Evolutionary conservation across 441 rosid genomes (phyloP).

Genomic region (Dalechampia spathulata): DNA sequence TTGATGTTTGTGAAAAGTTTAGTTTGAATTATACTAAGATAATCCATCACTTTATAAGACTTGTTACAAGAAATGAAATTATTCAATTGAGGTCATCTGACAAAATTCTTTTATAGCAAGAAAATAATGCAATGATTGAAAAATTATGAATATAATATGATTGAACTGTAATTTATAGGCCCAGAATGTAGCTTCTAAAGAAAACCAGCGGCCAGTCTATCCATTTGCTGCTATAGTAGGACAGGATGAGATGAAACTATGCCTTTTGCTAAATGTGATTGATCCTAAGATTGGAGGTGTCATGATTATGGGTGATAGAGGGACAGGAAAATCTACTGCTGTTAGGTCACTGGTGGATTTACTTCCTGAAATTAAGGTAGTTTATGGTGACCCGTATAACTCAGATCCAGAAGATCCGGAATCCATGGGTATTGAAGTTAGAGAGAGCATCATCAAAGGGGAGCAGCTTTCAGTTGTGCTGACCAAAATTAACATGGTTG

Average conservation of each 20-base stretch:
- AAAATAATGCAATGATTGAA: not conserved
- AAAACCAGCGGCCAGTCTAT: constrained; percentile 77
- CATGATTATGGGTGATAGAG: constrained; percentile 98
- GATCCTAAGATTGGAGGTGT: constrained; percentile 97
- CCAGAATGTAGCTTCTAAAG: constrained; percentile 47
- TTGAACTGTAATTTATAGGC: constrained; percentile 30
- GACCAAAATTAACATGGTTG: constrained; percentile 87
- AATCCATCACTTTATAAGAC: not conserved
- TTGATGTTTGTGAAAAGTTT: constrained; percentile 1
- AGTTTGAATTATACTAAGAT: not conserved
- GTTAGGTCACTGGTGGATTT: constrained; percentile 87
- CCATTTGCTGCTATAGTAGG: constrained; percentile 96
- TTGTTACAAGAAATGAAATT: too few relatives aligned
- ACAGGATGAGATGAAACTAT: constrained; percentile 95
- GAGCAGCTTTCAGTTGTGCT: constrained; percentile 31
- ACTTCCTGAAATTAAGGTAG: constrained; percentile 76
- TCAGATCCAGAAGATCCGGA: constrained; percentile 91
- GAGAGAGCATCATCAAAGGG: constrained; percentile 51
- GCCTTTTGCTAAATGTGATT: constrained; percentile 81
- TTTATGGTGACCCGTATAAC: constrained; percentile 77
- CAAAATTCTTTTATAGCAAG: not conserved
- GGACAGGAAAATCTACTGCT: constrained; percentile 85
- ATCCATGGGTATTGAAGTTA: constrained; percentile 81
- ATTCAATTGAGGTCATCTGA: not conserved
- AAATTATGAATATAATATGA: constrained; percentile 13